Percentiles rank a stretch among this genome's conserved stretches.
These are phyloP conservation scores for Citrus glauca DNA, from an alignment of 345 rosid species.

Conservation along the genomic window DNA sequence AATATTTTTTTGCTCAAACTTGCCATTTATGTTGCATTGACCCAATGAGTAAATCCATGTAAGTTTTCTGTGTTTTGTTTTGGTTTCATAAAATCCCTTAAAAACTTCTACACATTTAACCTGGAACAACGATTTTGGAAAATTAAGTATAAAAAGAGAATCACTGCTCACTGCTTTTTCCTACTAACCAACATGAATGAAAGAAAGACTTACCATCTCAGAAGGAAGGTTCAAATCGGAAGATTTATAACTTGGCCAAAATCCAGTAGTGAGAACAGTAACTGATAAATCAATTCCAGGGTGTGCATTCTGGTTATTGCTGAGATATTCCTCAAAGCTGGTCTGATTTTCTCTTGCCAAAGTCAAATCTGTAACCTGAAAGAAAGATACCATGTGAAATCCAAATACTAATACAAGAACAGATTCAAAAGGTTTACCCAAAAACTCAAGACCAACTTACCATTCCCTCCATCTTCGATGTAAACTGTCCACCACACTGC, in stretches of 20 bases:
- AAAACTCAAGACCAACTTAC: conserved; percentile 28
- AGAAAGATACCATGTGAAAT: conserved; percentile 11
- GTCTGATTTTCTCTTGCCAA: conserved; percentile 82
- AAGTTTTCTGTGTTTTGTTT: conserved; percentile 65
- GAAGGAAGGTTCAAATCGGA: conserved; percentile 72
- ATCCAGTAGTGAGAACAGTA: conserved; percentile 84
- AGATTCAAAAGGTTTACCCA: background rate
- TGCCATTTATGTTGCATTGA: conserved; percentile 52
- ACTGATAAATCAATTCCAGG: conserved; percentile 82
- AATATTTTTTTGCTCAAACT: conserved; percentile 57
- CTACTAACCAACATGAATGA: background rate
- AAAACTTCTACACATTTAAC: conserved; percentile 67
- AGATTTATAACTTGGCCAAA: conserved; percentile 91
- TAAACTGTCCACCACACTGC: conserved; percentile 60
- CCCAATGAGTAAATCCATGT: conserved; percentile 74
- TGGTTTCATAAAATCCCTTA: conserved; percentile 55
- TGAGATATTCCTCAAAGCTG: conserved; percentile 67
- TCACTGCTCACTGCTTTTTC: background rate
- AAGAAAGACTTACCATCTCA: conserved; percentile 55
- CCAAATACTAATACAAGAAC: background rate
- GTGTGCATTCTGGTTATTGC: conserved; percentile 43
- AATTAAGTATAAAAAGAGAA: background rate
- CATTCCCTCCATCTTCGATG: conserved; percentile 87
- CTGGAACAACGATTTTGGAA: conserved; percentile 29
- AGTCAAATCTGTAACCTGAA: conserved; percentile 78